Base-by-base conservation (phyloP, 352 stramenopile genomes). In the Phytopythium helicoides region DNA sequence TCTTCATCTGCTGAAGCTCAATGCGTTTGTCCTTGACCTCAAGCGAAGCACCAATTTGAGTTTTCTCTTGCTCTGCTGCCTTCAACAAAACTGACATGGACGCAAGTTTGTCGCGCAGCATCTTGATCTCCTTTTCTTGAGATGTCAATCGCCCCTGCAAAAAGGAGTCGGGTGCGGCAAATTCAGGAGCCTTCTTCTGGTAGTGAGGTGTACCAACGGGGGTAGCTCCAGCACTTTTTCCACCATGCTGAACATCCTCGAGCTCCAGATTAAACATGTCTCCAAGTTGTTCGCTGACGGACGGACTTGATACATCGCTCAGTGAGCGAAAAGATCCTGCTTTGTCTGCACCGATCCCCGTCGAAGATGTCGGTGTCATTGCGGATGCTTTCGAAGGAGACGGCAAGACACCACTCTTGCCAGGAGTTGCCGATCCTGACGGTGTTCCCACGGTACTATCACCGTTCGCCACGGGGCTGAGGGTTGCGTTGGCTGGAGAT, bases 11-110 rank as follows among this genome's bases (percentile, higher is more conserved):
- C 22, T 89, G 78, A 1, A 71, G 60, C 36, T 90, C 81, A 9
- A 91, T 89, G 7, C 83, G 81, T 33, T 74, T 82, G 37, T 93
- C 76, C 54, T 92, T 93, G 3, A 90, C 69, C 48, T 89, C 81
- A 1, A 93, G 42, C 0, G 77, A 71, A n/a, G 68, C 63, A 2
- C 54, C 42, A 2, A 90, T 42, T 35, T 81, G 68, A 11, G 62
- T 58, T n/a, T 84, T 87, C 39, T 93, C 81, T 34, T 89, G 75
- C 3, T 86, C 77, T 1, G 67, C 66, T n/a, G 76, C 53, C 53
- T 86, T 86, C 1, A 90, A 44, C 23, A 85, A 57, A 38, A 90
- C 69, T 5, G 81, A 86, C 34, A 89, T 58, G 0, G 79, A 82
- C 1, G 66, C 65, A 18, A 92, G 49, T 37, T 93, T 93, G 28